Evolutionary conservation across 768 basidiomycete genomes (phyloP).

Genomic region (Sporobolomyces phaffii): DNA sequence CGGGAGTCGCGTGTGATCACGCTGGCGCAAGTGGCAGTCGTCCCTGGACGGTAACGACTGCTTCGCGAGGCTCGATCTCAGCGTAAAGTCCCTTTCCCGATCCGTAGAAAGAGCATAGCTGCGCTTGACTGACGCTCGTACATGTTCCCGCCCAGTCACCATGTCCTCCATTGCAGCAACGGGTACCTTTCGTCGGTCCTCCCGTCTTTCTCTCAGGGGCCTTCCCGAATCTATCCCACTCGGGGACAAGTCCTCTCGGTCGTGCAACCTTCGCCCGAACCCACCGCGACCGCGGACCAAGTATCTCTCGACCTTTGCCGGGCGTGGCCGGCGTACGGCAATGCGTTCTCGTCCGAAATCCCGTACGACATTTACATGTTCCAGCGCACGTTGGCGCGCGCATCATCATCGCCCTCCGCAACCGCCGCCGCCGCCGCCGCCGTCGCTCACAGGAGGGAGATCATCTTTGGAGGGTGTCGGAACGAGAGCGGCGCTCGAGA

Average conservation of each 20-base stretch:
- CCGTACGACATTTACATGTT: constrained; percentile 66
- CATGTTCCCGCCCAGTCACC: constrained; percentile 45
- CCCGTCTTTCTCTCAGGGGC: constrained; percentile 55
- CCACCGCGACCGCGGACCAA: no score
- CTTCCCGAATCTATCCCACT: constrained; percentile 59
- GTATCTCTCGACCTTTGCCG: no score
- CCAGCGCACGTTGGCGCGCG: constrained; percentile 63
- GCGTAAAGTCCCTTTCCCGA: constrained; percentile 45
- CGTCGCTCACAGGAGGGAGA: constrained; percentile 45
- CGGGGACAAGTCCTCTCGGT: constrained; percentile 62
- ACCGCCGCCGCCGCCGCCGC: no score
- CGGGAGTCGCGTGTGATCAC: constrained; percentile 40
- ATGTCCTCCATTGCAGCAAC: constrained; percentile 81
- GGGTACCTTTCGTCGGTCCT: constrained; percentile 72
- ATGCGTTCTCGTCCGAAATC: constrained; percentile 48
- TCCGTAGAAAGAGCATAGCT: no score
- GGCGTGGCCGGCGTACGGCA: constrained; percentile 48
- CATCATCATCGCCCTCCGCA: no score
- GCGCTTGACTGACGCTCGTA: no score
- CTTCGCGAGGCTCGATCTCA: constrained; percentile 60
- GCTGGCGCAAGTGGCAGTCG: constrained; percentile 33
- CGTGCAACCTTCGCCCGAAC: constrained; percentile 45
- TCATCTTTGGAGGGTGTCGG: constrained; percentile 62
- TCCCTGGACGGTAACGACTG: constrained; percentile 54
- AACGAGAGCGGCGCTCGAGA: constrained; percentile 52